These are phyloP conservation scores for Puccinia novopanici DNA, from an alignment of 1,284 basidiomycete species.

Conservation along the genomic window DNA sequence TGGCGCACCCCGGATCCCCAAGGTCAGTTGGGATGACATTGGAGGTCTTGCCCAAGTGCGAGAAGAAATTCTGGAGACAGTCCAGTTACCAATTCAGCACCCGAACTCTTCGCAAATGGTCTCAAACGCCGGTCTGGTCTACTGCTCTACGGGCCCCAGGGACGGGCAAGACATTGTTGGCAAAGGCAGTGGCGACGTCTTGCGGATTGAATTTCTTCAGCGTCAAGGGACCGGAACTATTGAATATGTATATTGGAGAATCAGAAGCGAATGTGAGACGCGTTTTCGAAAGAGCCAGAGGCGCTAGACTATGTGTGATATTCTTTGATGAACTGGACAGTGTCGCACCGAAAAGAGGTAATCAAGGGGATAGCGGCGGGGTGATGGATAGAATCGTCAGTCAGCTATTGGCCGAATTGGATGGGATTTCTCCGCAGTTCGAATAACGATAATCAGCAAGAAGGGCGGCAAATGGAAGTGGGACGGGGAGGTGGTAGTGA, in stretches of 20 bases:
- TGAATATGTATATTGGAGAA: slow-evolving; percentile 63
- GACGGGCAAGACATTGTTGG: slow-evolving; percentile 62
- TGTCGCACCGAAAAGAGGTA: slow-evolving; percentile 62
- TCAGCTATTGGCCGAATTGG: slow-evolving; percentile 62
- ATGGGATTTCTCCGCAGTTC: slow-evolving; percentile 59
- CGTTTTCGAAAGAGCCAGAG: slow-evolving; percentile 61
- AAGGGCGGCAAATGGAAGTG: slow-evolving; percentile 54
- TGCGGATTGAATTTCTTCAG: slow-evolving; percentile 63
- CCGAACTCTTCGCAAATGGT: slow-evolving; percentile 88
- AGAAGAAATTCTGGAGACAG: slow-evolving; percentile 91
- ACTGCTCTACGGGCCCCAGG: slow-evolving; percentile 61
- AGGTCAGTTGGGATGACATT: slow-evolving; percentile 96
- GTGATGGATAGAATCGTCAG: slow-evolving; percentile 63
- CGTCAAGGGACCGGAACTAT: slow-evolving; percentile 62
- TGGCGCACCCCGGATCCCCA: slow-evolving; percentile 94
- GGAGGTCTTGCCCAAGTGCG: slow-evolving; percentile 89
- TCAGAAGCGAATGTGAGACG: slow-evolving; percentile 62
- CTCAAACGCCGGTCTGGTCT: slow-evolving; percentile 92
- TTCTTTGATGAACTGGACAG: slow-evolving; percentile 63
- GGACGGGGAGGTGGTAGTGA: slow-evolving; percentile 62
- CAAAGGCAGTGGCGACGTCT: slow-evolving; percentile 62
- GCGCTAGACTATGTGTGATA: slow-evolving; percentile 62
- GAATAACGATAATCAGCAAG: slow-evolving; percentile 14
- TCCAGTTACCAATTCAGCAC: slow-evolving; percentile 89
- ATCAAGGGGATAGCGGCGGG: slow-evolving; percentile 62